Evolutionary conservation across 140 eudicot genomes (phyloP), one percentile per base, ranked within the genome.

Genomic region (Flaveria floridana): DNA sequence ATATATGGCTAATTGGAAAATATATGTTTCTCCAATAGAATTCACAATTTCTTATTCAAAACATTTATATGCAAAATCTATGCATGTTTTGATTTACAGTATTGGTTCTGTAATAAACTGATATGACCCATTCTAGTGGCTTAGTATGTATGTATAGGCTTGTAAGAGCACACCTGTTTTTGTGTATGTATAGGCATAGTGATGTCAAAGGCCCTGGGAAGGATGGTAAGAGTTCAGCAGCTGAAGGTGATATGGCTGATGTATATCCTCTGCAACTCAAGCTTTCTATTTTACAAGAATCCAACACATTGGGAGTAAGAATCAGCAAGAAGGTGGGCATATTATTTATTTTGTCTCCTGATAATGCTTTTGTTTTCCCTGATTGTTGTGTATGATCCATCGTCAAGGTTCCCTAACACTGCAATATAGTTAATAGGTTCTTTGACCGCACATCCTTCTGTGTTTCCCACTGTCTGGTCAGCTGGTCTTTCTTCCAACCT

Each of bases 251-350:
- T 84, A 91, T 95, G 89, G 76, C 92, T 10, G 97, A 95, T 87
- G 94, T 91, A 69, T 95, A 88, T 78, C 99, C 97, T 2, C 78
- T 95, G 71, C 99, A 95, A 74, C 97, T 95, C 67, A 91, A 87
- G 86, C 97, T 95, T 59, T 87, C 92, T 62, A 74, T 89, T 95
- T 75, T 81, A 52, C 85, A 83, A 76, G 99, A 91, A 75, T 76
- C 83, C 65, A 85, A 79, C 79, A 84, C 88, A 58, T 74, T 91
- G 65, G 94, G 96, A 25, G 91, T 95, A 25, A 88, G 84, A 83
- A 87, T 95, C 71, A 85, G 87, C 82, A 95, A 95, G 84, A 95
- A 91, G 92, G 99, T 95, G 19, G 46, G 80, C 50, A 53, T 78
- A 70, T 78, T 11, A 55, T 73, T 57, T 73, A 71, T 64, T 58